Base-by-base conservation (phyloP, 371 early-diverging fungal species). In the Dipsacomyces acuminosporus region DNA sequence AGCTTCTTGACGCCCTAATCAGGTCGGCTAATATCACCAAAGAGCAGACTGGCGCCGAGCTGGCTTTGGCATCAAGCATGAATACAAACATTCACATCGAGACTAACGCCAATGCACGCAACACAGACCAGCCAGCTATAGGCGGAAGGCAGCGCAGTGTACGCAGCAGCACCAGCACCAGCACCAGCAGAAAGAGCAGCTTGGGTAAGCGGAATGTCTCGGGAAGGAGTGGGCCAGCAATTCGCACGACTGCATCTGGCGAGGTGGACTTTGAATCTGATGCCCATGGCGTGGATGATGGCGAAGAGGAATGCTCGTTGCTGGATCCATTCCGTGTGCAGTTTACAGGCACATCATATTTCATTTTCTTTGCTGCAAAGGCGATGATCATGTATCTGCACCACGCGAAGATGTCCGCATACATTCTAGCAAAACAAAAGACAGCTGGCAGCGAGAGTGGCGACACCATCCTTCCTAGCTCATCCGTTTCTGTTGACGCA, bases 331-430 rank as follows among this genome's bases (percentile, higher is more conserved):
- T 64, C 65, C 64, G 65, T 44, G 51, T 55, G 57, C 65, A 70
- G 61, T 53, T 64, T 14, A 20, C 50, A 6, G 45, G 51, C 65
- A 64, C 64, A 6, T 24, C 64, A 41, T 70, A 70, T 56, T 70
- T 44, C 42, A 30, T 70, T 6, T 70, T 70, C 48, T 45, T 70
- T 41, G 71, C 71, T 0, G 65, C 71, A n/a, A 70, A 70, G 61
- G 54, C 71, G 5, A 56, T 70, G 41, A 70, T 70, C 61, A 70
- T 70, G 71, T 64, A 70, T 25, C 46, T 65, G 47, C 65, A 70
- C 65, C 71, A 64, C 36, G 63, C 69, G 20, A 62, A 69, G 41
- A 62, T 63, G 69, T 69, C 69, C 5, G 69, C 69, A 22, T 55
- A 63, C 45, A 45, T 63, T 13, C 55, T 67, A 44, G 69, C 66